Percentiles rank a stretch among this genome's conserved stretches.
These are phyloP conservation scores for Gillenia trifoliata DNA, from an alignment of 306 rosid species.

Conservation along the genomic window DNA sequence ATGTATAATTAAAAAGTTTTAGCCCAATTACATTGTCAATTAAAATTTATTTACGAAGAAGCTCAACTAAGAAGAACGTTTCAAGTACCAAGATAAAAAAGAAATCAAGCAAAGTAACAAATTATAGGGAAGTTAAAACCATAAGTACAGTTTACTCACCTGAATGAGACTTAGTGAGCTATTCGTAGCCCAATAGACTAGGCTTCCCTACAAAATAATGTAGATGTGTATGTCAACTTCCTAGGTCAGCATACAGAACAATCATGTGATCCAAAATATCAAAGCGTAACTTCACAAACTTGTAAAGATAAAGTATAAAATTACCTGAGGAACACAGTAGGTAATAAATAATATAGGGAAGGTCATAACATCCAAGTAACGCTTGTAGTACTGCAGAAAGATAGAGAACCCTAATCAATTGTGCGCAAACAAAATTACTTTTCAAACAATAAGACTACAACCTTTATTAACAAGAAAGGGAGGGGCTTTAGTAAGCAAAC, in stretches of 20 bases:
- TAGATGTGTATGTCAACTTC: neutral
- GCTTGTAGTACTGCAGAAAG: constrained; percentile 64
- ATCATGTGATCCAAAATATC: constrained; percentile 9
- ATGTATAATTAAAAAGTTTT: neutral
- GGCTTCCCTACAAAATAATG: constrained; percentile 76
- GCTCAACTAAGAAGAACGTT: neutral
- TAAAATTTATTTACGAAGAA: neutral
- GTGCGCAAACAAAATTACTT: neutral
- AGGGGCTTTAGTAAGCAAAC: neutral
- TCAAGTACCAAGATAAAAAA: neutral
- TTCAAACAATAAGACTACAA: neutral
- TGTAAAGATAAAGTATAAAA: constrained; percentile 7
- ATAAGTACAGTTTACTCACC: constrained; percentile 37
- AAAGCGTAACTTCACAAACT: constrained; percentile 11
- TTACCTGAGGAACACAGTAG: constrained; percentile 85
- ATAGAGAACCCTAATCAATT: constrained; percentile 24
- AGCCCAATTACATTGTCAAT: neutral
- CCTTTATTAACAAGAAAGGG: neutral
- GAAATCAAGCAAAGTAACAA: constrained; percentile 6
- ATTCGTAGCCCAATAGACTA: constrained; percentile 80
- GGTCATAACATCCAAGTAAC: constrained; percentile 57
- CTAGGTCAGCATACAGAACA: neutral
- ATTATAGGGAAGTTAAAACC: neutral
- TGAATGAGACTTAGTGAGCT: constrained; percentile 57
- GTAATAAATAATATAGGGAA: constrained; percentile 42